Evolutionary conservation across 345 rosid species (phyloP), one percentile per base, ranked within the genome.

Genomic region (Eutrema heterophyllum): DNA sequence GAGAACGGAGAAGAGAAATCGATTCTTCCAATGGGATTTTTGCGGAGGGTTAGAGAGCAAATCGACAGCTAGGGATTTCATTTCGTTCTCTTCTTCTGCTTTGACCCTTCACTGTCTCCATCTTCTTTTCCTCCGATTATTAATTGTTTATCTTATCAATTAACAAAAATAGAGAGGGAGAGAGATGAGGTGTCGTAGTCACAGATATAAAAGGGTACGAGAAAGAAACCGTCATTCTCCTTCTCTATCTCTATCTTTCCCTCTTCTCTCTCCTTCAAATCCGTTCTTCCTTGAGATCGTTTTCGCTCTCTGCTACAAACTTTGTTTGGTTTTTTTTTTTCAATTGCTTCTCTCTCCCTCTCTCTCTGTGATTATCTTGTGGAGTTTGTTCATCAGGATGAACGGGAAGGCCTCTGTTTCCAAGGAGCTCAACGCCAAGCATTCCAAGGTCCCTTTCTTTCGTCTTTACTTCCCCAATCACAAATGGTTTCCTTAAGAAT

Each of bases 351-450:
- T 73, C 49, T 57, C 30, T 70, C 54, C 41, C 52, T 45, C 7
- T 51, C 30, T 50, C 26, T 55, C 32, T 32, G 45, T 46, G 49
- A 18, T 55, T n/a, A 6, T 50, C 24, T 30, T 68, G 30, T 12
- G 21, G 48, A 50, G 36, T 32, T 44, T 40, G 14, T 70, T 60
- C 80, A 73, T 72, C 74, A 78, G 39, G 21, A 88, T 86, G 91
- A 90, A 86, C 84, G 75, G 77, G 71, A 90, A 90, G 82, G 88
- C 97, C 74, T 76, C 84, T 51, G 83, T 90, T 69, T 83, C 97
- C 72, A 90, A 84, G 71, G 97, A 90, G 78, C 91, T 88, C 44
- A 84, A 86, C 72, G 90, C 90, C 60, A 88, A 75, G 73, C 97
- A 90, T 68, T 64, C 81, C 57, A 90, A 90, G 93, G 96, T 90